Evolutionary conservation across 495 filamentous ascomycete species (phyloP), one percentile per base, ranked within the genome.

Genomic region (Poronia punctata): DNA sequence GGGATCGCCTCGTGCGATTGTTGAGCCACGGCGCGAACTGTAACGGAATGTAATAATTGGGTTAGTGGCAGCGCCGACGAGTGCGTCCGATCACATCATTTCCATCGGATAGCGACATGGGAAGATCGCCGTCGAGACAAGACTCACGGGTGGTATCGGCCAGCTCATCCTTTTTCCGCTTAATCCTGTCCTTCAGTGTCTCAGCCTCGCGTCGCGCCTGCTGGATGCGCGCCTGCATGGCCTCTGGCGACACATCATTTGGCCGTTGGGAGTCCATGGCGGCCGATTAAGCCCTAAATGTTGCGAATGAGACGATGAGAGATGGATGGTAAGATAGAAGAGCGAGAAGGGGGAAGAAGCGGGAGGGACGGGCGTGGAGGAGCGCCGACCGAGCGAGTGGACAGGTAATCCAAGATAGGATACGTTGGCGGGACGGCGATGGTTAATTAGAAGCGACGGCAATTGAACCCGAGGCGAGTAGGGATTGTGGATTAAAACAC

Each of bases 131-230:
- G 15, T 12, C 24, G 15, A 40, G 27, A 18, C 33, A 38, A 35
- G 34, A 80, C 89, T 79, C 76, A 98, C 92, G 80, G 53, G 89
- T 90, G 47, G 88, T 90, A 67, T 98, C 92, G 56, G 89, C 93
- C 50, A 98, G 75, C 66, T 97, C 92, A 78, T 98, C 92, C 83
- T 96, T 98, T 77, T 92, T 92, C 70, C 88, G 79, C 82, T 93
- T 98, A 76, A 98, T 98, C 68, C 86, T 82, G 63, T 97, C 92
- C 76, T 98, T 98, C 49, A 98, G 71, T 26, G 83, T 88, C 73
- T 98, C 92, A 49, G 92, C 92, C 74, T 98, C 92, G 72, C 92
- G 86, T 71, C 92, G 79, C 58, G 92, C 92, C 50, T 90, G 84
- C 61, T 93, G 88, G 60, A 98, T 98, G 72, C 84, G 86, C 59